Percentiles rank a stretch among this genome's conserved stretches.
Conservation (phyloP, 1,284 basidiomycete genomes). For the Cutaneotrichosporon cyanovorans region DNA sequence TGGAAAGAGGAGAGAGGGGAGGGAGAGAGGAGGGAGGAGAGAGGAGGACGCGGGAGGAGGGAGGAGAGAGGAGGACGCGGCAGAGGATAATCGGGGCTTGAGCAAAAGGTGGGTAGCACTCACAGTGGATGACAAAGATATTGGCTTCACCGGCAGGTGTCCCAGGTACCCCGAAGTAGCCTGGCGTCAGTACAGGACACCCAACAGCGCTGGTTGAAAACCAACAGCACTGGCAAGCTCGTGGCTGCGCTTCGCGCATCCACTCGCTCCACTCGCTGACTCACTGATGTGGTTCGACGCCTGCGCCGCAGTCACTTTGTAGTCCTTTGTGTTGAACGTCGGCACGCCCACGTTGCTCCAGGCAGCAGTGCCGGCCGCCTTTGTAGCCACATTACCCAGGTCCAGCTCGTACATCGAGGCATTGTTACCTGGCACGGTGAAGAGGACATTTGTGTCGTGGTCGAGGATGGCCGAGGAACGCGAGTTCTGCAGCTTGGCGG, state of each 20-base stretch:
- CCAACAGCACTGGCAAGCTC: too few relatives aligned
- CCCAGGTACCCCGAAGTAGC: conserved; percentile 66
- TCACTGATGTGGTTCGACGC: conserved; percentile 43
- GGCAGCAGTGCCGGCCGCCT: conserved; percentile 54
- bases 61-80: too few relatives aligned
- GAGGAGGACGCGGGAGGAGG: too few relatives aligned
- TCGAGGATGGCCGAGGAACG: conserved; percentile 59
- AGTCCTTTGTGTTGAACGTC: conserved; percentile 48
- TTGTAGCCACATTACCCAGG: conserved; percentile 54
- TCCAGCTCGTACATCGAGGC: conserved; percentile 54
- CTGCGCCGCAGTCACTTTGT: conserved; percentile 34
- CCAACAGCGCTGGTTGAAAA: neutral
- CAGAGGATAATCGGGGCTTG: too few relatives aligned
- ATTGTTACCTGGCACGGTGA: conserved; percentile 30
- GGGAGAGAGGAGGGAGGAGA: too few relatives aligned
- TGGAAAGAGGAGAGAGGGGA: too few relatives aligned
- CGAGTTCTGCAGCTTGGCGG: conserved; percentile 30
- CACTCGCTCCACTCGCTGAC: conserved; percentile 3
- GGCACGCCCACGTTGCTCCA: conserved; percentile 59
- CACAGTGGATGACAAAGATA: conserved; percentile 76
- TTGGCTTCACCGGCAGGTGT: conserved; percentile 59
- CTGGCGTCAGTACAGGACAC: conserved; percentile 36
- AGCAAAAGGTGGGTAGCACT: neutral
- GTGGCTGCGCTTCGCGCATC: too few relatives aligned
- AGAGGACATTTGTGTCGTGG: conserved; percentile 81